A percentile compares a stretch with the other conserved stretches of the same genome.
Conservation (phyloP, 139 green algal species). For the Diplosphaera chodatii region DNA sequence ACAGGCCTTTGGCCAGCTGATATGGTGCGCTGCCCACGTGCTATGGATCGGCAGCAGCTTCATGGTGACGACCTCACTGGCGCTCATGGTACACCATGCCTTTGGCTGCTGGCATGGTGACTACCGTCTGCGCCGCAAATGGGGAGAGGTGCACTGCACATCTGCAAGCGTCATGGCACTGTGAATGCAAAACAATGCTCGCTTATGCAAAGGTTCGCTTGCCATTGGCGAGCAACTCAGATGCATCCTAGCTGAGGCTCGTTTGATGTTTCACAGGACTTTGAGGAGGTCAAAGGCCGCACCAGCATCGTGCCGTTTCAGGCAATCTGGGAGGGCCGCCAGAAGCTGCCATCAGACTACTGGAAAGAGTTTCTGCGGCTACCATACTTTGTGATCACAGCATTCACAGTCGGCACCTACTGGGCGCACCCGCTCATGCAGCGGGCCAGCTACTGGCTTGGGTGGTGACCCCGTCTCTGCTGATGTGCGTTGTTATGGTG, state of each 20-base stretch:
- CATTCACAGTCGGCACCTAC: conserved; percentile 85
- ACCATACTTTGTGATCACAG: conserved; percentile 76
- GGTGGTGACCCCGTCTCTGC: too few relatives aligned
- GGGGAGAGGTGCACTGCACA: conserved; percentile 73
- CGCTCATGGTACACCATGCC: conserved; percentile 86
- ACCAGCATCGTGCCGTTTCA: conserved; percentile 85
- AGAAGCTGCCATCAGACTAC: conserved; percentile 88
- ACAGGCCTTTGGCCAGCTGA: conserved; percentile 55
- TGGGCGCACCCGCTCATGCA: conserved; percentile 90
- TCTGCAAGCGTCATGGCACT: too few relatives aligned
- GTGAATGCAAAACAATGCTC: too few relatives aligned
- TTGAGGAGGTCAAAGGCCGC: conserved; percentile 75
- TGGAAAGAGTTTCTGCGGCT: conserved; percentile 88
- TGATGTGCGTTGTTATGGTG: too few relatives aligned
- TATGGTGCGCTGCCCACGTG: conserved; percentile 88
- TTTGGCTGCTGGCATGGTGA: conserved; percentile 96
- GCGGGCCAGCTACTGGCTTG: conserved; percentile 60
- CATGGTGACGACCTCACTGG: conserved; percentile 74
- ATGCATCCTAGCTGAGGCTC: too few relatives aligned
- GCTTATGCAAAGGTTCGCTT: too few relatives aligned
- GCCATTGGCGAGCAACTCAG: too few relatives aligned
- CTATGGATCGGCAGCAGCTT: conserved; percentile 92
- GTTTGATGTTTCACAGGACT: too few relatives aligned
- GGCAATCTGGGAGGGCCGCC: conserved; percentile 83
- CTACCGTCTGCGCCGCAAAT: conserved; percentile 71